Base-by-base conservation (phyloP, 2,329 filamentous ascomycete genomes). In the Lasiodiplodia sp. region DNA sequence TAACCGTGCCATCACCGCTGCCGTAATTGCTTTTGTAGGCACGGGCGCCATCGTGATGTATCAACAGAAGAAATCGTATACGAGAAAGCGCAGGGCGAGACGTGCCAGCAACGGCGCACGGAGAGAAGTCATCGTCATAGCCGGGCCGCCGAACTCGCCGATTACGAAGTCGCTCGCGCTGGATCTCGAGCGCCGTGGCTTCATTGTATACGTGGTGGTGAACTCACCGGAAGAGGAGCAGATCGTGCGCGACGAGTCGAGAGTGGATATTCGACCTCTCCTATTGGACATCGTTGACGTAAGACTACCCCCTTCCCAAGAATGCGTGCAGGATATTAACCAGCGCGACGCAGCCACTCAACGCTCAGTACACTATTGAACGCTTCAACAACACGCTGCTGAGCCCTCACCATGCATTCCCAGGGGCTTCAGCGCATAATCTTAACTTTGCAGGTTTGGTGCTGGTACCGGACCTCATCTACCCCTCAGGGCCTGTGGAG, bases 141-240 rank as follows among this genome's bases (percentile, higher is more conserved):
- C 94, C 25, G 95, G 95, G n/a, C 94, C 93, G 23, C 92, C 93
- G 2, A 88, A 91, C 62, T 89, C 97, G 74, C 92, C 94, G 18
- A 85, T 97, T 75, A 95, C 93, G 7, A 91, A 90, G 75, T 93
- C 93, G 12, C 84, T 98, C 66, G 89, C 93, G 2, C 82, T 94
- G 58, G 96, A 99, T 76, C 84, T 99, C 72, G 96, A 98, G 81
- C 86, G 94, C 69, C 89, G 94, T 71, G 96, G 96, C 4, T 98
- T 96, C 78, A 92, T 98, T 70, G 93, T 98, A 68, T 99, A 94
- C 78, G 86, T 99, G 70, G 92, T 97, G 0, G 95, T 94, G 75
- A 91, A 89, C 71, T 93, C 89, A n/a, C 82, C 89, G 69, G 92
- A 97, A 74, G 95, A 98, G 73, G 94, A 98, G 78, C 85, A 90